Evolutionary conservation across 2,329 filamentous ascomycete genomes (phyloP).

Genomic region (Neospermospora avenae): DNA sequence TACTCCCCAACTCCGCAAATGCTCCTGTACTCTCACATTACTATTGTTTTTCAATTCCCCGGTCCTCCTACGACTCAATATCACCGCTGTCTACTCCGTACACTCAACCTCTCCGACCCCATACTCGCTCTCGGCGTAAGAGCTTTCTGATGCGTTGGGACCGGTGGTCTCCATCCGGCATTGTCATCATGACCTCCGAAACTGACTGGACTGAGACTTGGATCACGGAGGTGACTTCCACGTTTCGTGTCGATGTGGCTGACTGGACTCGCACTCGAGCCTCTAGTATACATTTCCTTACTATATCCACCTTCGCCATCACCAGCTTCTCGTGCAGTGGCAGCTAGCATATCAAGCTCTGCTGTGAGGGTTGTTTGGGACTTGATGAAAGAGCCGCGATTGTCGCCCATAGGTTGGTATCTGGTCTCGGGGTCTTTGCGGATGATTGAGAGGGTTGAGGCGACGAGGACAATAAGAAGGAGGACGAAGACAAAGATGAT

Average conservation of each 20-base stretch:
- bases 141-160: not conserved
- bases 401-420: conserved; percentile 95
- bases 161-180: not conserved
- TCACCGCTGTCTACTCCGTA: not conserved
- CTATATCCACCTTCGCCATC: not conserved
- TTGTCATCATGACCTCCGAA: not conserved
- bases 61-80: not conserved
- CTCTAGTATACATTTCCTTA: conserved; percentile 2
- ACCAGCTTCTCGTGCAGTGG: conserved; percentile 72
- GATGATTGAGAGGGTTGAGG: conserved; percentile 74
- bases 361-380: conserved; percentile 85
- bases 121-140: not conserved
- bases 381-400: conserved; percentile 96
- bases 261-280: not conserved
- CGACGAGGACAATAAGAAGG: conserved; percentile 75
- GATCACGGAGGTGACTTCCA: not conserved
- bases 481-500: conserved; percentile 79
- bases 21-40: conserved; percentile 1
- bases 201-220: not conserved
- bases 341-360: conserved; percentile 85
- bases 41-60: not conserved
- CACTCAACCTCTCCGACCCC: conserved; percentile 1
- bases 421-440: conserved; percentile 92
- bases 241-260: not conserved
- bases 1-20: not conserved